Evolutionary conservation across 192 early-diverging fungal species (phyloP).

Genomic region (Coemansia sp.): DNA sequence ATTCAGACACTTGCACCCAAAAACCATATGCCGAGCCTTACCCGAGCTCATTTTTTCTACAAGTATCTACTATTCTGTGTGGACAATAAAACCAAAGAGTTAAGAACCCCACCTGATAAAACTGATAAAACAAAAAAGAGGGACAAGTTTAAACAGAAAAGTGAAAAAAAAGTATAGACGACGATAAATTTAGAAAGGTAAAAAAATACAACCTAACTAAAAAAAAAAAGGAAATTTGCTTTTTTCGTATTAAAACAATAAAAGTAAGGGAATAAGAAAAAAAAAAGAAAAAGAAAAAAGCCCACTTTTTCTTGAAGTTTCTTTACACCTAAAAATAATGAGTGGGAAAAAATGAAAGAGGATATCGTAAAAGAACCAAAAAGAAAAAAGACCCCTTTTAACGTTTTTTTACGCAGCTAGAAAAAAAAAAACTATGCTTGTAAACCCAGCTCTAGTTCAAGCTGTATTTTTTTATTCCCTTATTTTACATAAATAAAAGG

Average conservation of each 20-base stretch:
- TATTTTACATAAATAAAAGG: too few species aligned
- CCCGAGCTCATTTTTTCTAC: not conserved
- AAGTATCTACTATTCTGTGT: not conserved
- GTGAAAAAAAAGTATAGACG: conserved; percentile 15
- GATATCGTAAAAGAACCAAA: not conserved
- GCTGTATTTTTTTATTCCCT: too few species aligned
- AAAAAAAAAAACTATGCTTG: too few species aligned
- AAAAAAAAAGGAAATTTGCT: conserved; percentile 2
- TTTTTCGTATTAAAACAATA: not conserved
- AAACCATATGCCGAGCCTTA: not conserved
- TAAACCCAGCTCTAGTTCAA: too few species aligned
- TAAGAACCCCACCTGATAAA: not conserved
- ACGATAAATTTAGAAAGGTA: too few species aligned
- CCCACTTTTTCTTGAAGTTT: not conserved
- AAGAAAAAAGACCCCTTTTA: not conserved
- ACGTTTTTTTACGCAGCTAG: not conserved
- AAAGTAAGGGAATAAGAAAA: not conserved
- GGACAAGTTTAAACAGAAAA: conserved; percentile 1
- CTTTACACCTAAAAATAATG: not conserved
- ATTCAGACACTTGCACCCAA: conserved; percentile 45
- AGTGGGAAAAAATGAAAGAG: conserved; percentile 3
- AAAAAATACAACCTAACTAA: not conserved
- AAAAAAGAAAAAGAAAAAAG: not conserved
- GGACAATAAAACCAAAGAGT: too few species aligned
- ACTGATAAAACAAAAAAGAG: conserved; percentile 1